Base-by-base conservation (phyloP, 176 grass and related monocot genomes). In the Carex parvula region DNA sequence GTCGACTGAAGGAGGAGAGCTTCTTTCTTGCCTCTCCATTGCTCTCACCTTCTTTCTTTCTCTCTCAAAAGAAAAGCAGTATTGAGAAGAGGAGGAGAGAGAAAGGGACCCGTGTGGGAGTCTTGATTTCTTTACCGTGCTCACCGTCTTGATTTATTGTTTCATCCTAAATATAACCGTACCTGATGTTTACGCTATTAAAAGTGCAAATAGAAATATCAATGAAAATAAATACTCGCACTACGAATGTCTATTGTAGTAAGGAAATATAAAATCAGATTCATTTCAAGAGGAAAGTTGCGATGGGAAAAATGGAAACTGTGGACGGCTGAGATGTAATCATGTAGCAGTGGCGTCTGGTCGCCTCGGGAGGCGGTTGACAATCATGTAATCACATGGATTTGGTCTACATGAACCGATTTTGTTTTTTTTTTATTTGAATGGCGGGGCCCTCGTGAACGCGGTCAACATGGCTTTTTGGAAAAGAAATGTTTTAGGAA, bases 1-100 rank as follows among this genome's bases (percentile, higher is more conserved):
- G 76, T 66, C 61, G 46, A 26, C 60, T 76, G 54, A 26, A 71
- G 12, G 52, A 53, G 6, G 7, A 44, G 69, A 46, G 48, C 83
- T 17, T 35, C 54, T 63, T 20, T 85, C 70, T 63, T 85, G 52
- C 37, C 7, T 77, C 83, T 78, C 83, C 71, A 73, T 85, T 77
- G 57, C 70, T 56, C 46, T 16, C 69, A 37, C 83, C 60, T 56
- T 85, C 56, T 41, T 24, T 61, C 15, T 73, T 16, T 84, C 24
- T 56, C 46, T 63, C 17, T 59, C 13, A 13, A 24, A 81, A 54
- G 17, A 32, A 67, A 83, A 83, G 48, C 56, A 79, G 75, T 81
- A 32, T 63, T 35, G 24, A 60, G 15, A 33, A 80, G 55, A 80
- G 39, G 10, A 10, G 70, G 42, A 52, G 15, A 52, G 46, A 13